Conservation (phyloP, 495 filamentous ascomycete genomes). For the Cairneyella variabilis region DNA sequence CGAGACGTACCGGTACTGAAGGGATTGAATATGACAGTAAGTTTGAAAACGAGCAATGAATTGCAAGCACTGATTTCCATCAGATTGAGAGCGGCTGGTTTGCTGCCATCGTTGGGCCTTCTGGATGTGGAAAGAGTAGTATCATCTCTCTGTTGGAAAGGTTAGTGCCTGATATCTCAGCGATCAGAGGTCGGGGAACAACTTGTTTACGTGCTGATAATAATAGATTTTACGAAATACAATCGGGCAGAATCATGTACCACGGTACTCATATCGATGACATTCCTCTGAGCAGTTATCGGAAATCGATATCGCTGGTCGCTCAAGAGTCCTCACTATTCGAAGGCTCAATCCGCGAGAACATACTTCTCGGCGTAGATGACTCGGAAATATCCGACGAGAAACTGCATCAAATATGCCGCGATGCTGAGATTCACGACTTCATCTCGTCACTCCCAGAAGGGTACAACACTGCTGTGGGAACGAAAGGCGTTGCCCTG, state of each 20-base stretch:
- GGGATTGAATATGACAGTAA: slow-evolving; percentile 45
- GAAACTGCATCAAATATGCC: slow-evolving; percentile 49
- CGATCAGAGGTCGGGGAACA: background rate
- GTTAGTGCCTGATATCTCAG: background rate
- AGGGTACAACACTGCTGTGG: slow-evolving; percentile 53
- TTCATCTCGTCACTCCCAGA: slow-evolving; percentile 51
- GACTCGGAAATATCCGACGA: slow-evolving; percentile 42
- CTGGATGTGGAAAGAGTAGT: slow-evolving; percentile 68
- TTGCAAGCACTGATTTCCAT: background rate
- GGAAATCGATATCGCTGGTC: slow-evolving; percentile 52
- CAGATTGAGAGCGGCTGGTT: slow-evolving; percentile 59
- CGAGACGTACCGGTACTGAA: slow-evolving; percentile 45
- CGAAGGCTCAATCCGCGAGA: slow-evolving; percentile 57
- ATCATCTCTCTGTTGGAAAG: slow-evolving; percentile 58
- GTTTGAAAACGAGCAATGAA: slow-evolving; percentile 28
- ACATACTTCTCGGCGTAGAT: slow-evolving; percentile 51
- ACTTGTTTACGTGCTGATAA: too few species aligned
- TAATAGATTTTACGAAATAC: slow-evolving; percentile 53
- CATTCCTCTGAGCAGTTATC: slow-evolving; percentile 45
- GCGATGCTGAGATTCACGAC: slow-evolving; percentile 55
- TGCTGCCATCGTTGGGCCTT: slow-evolving; percentile 65
- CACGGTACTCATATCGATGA: slow-evolving; percentile 43
- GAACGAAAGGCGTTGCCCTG: slow-evolving; percentile 59
- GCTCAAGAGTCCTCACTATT: slow-evolving; percentile 57
- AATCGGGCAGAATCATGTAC: slow-evolving; percentile 45